These are phyloP conservation scores for Boletus patriciae DNA, from an alignment of 768 basidiomycete species.

Conservation along the genomic window DNA sequence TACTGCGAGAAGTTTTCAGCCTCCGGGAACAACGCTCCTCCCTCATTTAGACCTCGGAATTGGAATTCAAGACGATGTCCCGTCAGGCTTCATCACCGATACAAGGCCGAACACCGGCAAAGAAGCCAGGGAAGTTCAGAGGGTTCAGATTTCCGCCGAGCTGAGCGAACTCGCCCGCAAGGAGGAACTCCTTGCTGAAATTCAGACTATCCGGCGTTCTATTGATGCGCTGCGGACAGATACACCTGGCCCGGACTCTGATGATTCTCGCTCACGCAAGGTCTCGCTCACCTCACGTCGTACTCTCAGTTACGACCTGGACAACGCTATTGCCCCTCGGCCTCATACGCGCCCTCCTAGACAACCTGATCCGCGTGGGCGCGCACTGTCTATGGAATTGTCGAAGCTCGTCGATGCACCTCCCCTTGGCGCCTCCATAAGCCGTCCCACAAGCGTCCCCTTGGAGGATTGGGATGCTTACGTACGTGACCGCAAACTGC, in stretches of 20 bases:
- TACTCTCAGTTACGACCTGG: constrained; percentile 67
- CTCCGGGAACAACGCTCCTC: constrained; percentile 52
- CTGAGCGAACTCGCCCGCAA: constrained; percentile 60
- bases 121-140: constrained; percentile 35
- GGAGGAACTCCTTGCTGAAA: constrained; percentile 72
- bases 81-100: constrained; percentile 63
- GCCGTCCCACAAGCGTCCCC: constrained; percentile 73
- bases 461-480: constrained; percentile 86
- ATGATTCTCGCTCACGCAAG: constrained; percentile 61
- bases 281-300: constrained; percentile 67
- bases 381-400: constrained; percentile 74
- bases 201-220: constrained; percentile 74
- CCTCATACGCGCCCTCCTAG: constrained; percentile 71
- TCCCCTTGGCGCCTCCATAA: constrained; percentile 53
- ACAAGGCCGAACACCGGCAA: constrained; percentile 32
- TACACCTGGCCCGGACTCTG: constrained; percentile 48
- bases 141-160: constrained; percentile 42
- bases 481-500: constrained; percentile 77
- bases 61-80: constrained; percentile 75
- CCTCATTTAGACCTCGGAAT: constrained; percentile 74
- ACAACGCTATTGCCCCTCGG: constrained; percentile 47
- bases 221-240: constrained; percentile 75
- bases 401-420: constrained; percentile 46
- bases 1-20: constrained; percentile 49
- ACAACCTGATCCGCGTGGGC: constrained; percentile 62